Evolutionary conservation across 2,329 filamentous ascomycete species (phyloP), one percentile per base, ranked within the genome.

Genomic region (Apiospora phragmitis): DNA sequence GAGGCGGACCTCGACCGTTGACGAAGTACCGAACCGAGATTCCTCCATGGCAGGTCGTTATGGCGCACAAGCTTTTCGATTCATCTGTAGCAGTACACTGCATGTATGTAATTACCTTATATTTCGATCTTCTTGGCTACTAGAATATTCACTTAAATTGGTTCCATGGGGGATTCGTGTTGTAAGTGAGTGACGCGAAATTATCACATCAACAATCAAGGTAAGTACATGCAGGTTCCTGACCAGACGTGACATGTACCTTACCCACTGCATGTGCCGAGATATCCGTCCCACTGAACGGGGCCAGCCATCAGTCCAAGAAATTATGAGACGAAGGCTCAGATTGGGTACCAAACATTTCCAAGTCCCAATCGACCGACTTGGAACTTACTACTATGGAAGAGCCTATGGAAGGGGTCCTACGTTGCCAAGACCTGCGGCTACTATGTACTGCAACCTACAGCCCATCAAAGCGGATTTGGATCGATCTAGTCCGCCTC

Each of bases 21-120:
- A n/a, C 29, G 55, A 62, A 24, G 55, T 62, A 62, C 55, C 55
- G 55, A 62, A 62, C 55, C 55, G 55, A 62, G 55, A 62, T 62
- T n/a, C 55, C 21, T n/a, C 32, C 18, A 35, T n/a, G 55, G 21
- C 21, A 62, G 55, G 32, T 49, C 47, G 47, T 14, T 24, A 45
- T 45, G 21, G 43, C 47, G 47, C 47, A 49, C 47, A 24, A 26
- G n/a, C 47, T 49, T 49, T 49, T 49, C n/a, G 47, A 49, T 24
- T 26, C n/a, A n/a, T n/a, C 43, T 9, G 11, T 26, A 49, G 45
- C 8, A 26, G n/a, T n/a, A n/a, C n/a, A n/a, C n/a, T n/a, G 21
- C 47, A 47, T 49, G n/a, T n/a, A 7, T 49, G 55, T 14, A 62
- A 62, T 38, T 38, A 62, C 21, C 8, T 38, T n/a, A 62, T 62